Evolutionary conservation across 2,329 filamentous ascomycete species (phyloP), one percentile per base, ranked within the genome.

Genomic region (Alternaria postmessia): DNA sequence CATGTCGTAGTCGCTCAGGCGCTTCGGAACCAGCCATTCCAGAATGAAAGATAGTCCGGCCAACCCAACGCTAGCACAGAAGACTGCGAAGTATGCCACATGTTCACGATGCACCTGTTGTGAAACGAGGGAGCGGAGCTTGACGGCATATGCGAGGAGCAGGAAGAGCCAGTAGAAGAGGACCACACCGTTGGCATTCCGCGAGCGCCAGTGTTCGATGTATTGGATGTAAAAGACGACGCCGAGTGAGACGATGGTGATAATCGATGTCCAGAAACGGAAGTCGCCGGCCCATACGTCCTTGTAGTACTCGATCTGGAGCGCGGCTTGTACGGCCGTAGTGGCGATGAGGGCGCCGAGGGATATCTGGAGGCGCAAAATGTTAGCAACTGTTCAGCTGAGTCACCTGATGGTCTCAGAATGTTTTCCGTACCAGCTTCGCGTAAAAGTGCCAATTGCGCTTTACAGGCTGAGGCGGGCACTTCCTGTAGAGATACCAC

Each of bases 381-480:
- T 34, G 53, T 67, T 46, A 71, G 62, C 51, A 11, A 12, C 24
- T 43, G 22, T 30, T 24, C 34, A 55, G 22, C 36, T 9, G 5
- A 38, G n/a, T 9, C 8, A 34, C 8, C 4, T 9, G 16, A 32
- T 7, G 18, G 14, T 5, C 4, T 39, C 3, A n/a, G 2, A 16
- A 39, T 8, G 18, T 22, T 9, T 34, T 14, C 14, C 67, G 34
- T 83, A 95, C 93, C 87, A 97, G 85, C 81, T 99, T 99, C 11
- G 89, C 83, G 84, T 92, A 97, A 78, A 98, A 98, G 77, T 95
- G 93, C 89, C 91, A 93, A 78, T 96, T 91, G 84, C 93, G 96
- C 66, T 86, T 82, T 18, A 94, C 87, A 0, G 87, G 86, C 54
- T 88, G 84, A 38, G 89, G 83, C 53, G 87, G 85, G 73, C 88